Evolutionary conservation across 495 filamentous ascomycete genomes (phyloP).

Genomic region (Aspergillus mulundensis): DNA sequence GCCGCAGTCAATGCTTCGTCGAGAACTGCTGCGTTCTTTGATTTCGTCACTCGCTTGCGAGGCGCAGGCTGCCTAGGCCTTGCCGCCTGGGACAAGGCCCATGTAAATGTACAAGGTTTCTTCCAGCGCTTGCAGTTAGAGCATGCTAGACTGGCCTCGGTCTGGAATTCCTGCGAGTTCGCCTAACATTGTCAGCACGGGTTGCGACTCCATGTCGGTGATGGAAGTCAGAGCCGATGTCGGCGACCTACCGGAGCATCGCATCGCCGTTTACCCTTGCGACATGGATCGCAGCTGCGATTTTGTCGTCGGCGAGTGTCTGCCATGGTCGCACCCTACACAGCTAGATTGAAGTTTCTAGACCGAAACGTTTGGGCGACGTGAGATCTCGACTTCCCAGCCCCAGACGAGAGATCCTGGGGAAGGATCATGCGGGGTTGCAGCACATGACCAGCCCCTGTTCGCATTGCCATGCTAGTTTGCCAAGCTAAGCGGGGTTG

Average conservation of each 20-base stretch:
- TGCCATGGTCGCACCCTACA: neutral
- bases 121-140: constrained; percentile 3
- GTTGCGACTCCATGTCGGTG: too few relatives aligned
- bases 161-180: too few relatives aligned
- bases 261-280: constrained; percentile 1
- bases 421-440: neutral
- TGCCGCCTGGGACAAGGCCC: neutral
- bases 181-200: too few relatives aligned
- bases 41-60: neutral
- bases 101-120: neutral
- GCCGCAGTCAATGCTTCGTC: neutral
- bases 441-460: neutral
- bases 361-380: neutral
- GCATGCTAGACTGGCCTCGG: neutral
- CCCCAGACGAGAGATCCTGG: neutral
- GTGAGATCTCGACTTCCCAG: neutral
- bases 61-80: neutral
- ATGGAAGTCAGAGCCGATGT: too few relatives aligned
- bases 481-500: neutral
- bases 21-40: neutral
- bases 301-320: neutral
- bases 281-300: constrained; percentile 2
- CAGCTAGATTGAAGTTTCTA: too few relatives aligned
- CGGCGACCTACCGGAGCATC: neutral
- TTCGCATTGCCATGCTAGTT: neutral